Base-by-base conservation (phyloP, 192 early-diverging fungal species). In the Coemansia sp. region DNA sequence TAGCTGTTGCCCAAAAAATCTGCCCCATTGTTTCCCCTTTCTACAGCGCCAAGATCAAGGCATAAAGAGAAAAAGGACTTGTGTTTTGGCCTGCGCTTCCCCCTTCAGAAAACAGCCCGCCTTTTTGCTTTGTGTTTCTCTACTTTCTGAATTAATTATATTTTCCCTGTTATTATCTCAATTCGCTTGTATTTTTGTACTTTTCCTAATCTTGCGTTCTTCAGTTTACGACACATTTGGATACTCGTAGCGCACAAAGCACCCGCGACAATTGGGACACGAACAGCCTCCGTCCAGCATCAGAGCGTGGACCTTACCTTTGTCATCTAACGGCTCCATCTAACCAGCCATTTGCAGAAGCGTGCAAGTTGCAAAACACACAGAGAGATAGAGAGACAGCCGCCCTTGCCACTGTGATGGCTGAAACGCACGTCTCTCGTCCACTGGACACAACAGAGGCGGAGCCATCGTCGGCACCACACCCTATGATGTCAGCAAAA, bases 131-230 rank as follows among this genome's bases (percentile, higher is more conserved):
- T 53, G 8, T 46, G 11, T 46, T 14, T 46, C 14, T 18, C 20
- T 24, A 26, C 23, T 24, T 26, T 52, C 46, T 16, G 9, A 34
- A 41, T 48, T 62, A 49, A 1, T 8, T n/a, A 38, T 51, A 15
- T 11, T 16, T 20, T 56, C 23, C 24, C 18, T 56, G 34, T 43
- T 46, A 56, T 39, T 65, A 41, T 1, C 39, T 8, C 6, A 30
- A 30, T 45, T 14, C 6, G 38, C 12, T 56, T 55, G 41, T 53
- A 64, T 64, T 26, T 26, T 9, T 53, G 51, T 53, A 53, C 51
- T 53, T 53, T 53, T 46, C 24, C 12, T 53, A 53, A 53, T 53
- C 9, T 16, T 53, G 24, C 51, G 51, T 26, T 26, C 24, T 53
- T 10, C 24, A 2, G 16, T 26, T 53, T 23, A 46, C 51, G 2